Evolutionary conservation across 2,329 filamentous ascomycete genomes (phyloP).

Genomic region (Claviceps monticola): DNA sequence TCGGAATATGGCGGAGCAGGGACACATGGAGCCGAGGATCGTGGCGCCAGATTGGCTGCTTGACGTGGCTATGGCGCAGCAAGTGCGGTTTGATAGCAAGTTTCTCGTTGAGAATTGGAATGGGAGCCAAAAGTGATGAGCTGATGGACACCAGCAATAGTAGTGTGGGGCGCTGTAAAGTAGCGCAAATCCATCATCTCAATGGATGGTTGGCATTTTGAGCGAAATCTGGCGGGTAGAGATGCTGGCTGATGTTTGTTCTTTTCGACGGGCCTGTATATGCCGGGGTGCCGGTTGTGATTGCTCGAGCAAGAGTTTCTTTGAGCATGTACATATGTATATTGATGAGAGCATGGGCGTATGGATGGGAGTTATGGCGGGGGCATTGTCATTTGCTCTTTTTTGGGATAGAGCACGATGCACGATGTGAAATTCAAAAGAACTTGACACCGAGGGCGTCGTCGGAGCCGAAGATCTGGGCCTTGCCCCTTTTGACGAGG

Average conservation of each 20-base stretch:
- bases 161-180: neutral
- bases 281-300: neutral
- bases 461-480: constrained; percentile 83
- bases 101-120: constrained; percentile 41
- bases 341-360: neutral
- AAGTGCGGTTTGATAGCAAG: constrained; percentile 51
- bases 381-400: neutral
- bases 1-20: constrained; percentile 59
- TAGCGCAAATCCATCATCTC: constrained; percentile 7
- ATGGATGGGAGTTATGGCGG: neutral
- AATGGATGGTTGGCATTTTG: constrained; percentile 4
- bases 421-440: constrained; percentile 47
- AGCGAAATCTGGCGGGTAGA: neutral
- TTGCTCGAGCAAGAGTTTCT: neutral
- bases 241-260: neutral
- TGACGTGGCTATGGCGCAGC: constrained; percentile 77
- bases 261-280: neutral
- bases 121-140: constrained; percentile 10
- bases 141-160: neutral
- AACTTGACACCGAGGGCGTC: constrained; percentile 92
- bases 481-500: constrained; percentile 79
- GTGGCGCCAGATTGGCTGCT: constrained; percentile 83
- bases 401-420: neutral
- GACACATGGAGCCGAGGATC: constrained; percentile 67
- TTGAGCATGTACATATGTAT: neutral